phyloP scores from a whole-genome alignment of 768 basidiomycete genomes.

The Gymnopilus junonius region DNA sequence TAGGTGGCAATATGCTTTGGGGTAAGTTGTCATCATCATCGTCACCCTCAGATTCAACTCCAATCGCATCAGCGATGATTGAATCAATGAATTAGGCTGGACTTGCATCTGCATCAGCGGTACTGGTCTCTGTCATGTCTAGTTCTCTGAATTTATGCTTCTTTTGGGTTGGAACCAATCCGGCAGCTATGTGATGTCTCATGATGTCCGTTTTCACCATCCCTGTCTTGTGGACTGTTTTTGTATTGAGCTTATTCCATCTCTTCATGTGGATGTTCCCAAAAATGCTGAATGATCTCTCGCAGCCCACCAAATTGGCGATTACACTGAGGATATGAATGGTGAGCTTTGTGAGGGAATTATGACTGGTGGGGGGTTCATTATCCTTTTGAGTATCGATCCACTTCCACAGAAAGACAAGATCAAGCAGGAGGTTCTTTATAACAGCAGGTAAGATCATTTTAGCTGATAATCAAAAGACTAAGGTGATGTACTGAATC shows the following conservation, averaged over 20 bases:
- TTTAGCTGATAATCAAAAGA: neutral
- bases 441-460: neutral
- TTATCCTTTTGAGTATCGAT: neutral
- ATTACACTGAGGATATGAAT: slow-evolving; percentile 12
- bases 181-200: neutral
- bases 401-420: neutral
- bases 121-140: too few species aligned
- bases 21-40: too few species aligned
- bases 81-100: too few species aligned
- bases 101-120: too few species aligned
- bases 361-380: slow-evolving; percentile 7
- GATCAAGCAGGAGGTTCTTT: neutral
- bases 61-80: too few species aligned
- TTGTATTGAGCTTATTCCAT: slow-evolving; percentile 15
- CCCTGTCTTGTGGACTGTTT: slow-evolving; percentile 16
- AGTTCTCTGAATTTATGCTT: neutral
- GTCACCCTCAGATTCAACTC: too few species aligned
- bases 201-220: slow-evolving; percentile 13
- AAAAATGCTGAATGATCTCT: slow-evolving; percentile 22
- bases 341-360: slow-evolving; percentile 8
- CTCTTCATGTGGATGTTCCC: slow-evolving; percentile 21
- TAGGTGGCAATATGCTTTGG: too few species aligned
- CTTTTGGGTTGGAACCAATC: neutral
- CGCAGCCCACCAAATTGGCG: slow-evolving; percentile 21
- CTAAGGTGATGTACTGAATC: neutral